A percentile compares a stretch with the other conserved stretches of the same genome.
phyloP scores from a whole-genome alignment of 176 grass and related monocot genomes.

The Areca catechu region DNA sequence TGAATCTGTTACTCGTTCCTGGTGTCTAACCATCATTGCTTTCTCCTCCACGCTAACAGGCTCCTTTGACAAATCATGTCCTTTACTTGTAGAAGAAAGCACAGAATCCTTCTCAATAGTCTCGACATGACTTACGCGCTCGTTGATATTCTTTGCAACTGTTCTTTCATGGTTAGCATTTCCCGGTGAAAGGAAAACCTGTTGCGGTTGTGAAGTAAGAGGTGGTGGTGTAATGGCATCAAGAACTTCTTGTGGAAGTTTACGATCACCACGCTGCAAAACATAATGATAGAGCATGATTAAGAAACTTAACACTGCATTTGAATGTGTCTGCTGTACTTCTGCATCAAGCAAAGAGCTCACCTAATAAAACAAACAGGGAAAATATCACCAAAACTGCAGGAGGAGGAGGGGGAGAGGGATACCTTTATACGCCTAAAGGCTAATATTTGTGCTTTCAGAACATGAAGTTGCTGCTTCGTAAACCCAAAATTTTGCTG shows the following conservation, averaged over 20 bases:
- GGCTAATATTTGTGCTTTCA: slow-evolving; percentile 99
- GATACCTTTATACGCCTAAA: slow-evolving; percentile 92
- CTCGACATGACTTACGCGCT: slow-evolving; percentile 38
- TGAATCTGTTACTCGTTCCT: slow-evolving; percentile 34
- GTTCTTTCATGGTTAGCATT: slow-evolving; percentile 21
- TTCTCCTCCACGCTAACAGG: slow-evolving; percentile 47
- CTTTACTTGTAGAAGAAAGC: slow-evolving; percentile 31
- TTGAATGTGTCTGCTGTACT: not conserved
- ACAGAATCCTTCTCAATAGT: slow-evolving; percentile 40
- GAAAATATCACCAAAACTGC: not conserved
- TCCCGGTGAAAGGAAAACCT: slow-evolving; percentile 22
- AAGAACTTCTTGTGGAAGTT: slow-evolving; percentile 82
- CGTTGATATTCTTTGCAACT: slow-evolving; percentile 22
- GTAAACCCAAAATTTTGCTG: slow-evolving; percentile 44
- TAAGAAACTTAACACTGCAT: too few species aligned
- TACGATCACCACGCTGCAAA: slow-evolving; percentile 78
- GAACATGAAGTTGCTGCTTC: slow-evolving; percentile 83
- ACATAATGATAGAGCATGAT: not conserved
- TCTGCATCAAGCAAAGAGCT: slow-evolving; percentile 12
- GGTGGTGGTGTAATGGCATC: slow-evolving; percentile 60
- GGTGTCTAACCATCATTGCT: slow-evolving; percentile 25
- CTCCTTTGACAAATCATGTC: slow-evolving; percentile 49
- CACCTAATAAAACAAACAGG: not conserved
- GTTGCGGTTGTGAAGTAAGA: slow-evolving; percentile 39
- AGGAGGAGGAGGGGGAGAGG: too few species aligned